Evolutionary conservation across 2,329 filamentous ascomycete species (phyloP).

Genomic region (Scolecobasidium constrictum): DNA sequence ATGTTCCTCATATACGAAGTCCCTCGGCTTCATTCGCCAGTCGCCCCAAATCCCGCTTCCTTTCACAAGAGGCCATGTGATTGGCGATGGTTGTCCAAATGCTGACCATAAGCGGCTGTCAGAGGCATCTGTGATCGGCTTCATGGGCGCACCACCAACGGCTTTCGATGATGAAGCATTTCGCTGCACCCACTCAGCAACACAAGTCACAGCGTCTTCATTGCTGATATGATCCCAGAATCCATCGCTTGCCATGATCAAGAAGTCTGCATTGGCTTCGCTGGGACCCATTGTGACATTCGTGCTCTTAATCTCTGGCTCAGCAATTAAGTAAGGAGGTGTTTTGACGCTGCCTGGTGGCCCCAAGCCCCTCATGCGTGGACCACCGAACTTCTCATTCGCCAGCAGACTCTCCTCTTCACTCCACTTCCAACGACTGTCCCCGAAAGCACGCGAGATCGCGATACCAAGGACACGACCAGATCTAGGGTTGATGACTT

Average conservation of each 20-base stretch:
- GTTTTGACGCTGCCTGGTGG: slow-evolving; percentile 34
- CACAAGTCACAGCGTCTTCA: slow-evolving; percentile 46
- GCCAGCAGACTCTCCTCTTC: slow-evolving; percentile 35
- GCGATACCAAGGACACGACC: slow-evolving; percentile 52
- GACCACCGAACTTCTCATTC: slow-evolving; percentile 39
- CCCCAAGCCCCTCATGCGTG: slow-evolving; percentile 22
- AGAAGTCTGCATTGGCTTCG: slow-evolving; percentile 37
- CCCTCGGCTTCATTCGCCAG: slow-evolving; percentile 30
- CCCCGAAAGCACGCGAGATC: slow-evolving; percentile 57
- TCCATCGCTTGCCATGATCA: slow-evolving; percentile 58
- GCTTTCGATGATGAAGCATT: neutral
- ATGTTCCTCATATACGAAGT: slow-evolving; percentile 40
- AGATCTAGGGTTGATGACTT: slow-evolving; percentile 40
- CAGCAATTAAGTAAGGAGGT: slow-evolving; percentile 58
- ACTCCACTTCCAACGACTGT: slow-evolving; percentile 58
- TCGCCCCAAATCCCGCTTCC: slow-evolving; percentile 4
- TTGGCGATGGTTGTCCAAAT: neutral
- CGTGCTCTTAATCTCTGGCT: slow-evolving; percentile 52
- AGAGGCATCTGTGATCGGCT: neutral
- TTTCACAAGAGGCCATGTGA: neutral
- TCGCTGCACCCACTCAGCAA: slow-evolving; percentile 41
- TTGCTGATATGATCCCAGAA: slow-evolving; percentile 52
- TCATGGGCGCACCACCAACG: neutral
- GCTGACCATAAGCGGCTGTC: neutral
- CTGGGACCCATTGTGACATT: slow-evolving; percentile 32